phyloP scores from a whole-genome alignment of 176 grass and related monocot genomes.

The Tuctoria greenei region DNA sequence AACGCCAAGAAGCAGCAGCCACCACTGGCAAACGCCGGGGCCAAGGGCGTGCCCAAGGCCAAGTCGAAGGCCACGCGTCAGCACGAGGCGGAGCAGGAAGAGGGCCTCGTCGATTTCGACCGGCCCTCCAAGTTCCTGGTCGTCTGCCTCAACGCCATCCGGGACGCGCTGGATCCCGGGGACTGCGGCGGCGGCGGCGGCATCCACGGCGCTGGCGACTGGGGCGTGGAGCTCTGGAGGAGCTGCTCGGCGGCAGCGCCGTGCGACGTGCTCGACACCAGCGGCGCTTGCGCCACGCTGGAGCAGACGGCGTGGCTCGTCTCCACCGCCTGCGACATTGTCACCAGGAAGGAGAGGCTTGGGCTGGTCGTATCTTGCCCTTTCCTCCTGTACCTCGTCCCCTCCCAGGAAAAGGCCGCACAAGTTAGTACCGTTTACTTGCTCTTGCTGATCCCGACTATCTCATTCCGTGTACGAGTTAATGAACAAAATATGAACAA shows the following conservation, averaged over 20 bases:
- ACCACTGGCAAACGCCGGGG: slow-evolving; percentile 2
- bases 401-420: slow-evolving; percentile 64
- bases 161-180: slow-evolving; percentile 36
- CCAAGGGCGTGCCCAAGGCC: not conserved
- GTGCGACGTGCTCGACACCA: slow-evolving; percentile 60
- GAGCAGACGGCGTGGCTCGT: slow-evolving; percentile 83
- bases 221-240: slow-evolving; percentile 89
- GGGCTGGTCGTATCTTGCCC: slow-evolving; percentile 59
- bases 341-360: slow-evolving; percentile 82
- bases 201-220: slow-evolving; percentile 50
- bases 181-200: slow-evolving; percentile 14
- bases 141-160: slow-evolving; percentile 82
- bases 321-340: slow-evolving; percentile 69
- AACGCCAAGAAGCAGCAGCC: slow-evolving; percentile 24
- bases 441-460: not conserved
- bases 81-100: not conserved
- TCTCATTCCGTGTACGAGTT: not conserved
- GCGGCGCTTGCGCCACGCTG: slow-evolving; percentile 42
- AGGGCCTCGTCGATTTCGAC: slow-evolving; percentile 37
- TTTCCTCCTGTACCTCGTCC: slow-evolving; percentile 75
- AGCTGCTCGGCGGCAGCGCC: slow-evolving; percentile 51
- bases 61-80: slow-evolving; percentile 16
- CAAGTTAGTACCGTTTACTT: slow-evolving; percentile 35
- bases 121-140: slow-evolving; percentile 85
- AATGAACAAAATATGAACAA: not conserved